phyloP scores from a whole-genome alignment of 495 filamentous ascomycete species.

The Delitschia confertaspora region DNA sequence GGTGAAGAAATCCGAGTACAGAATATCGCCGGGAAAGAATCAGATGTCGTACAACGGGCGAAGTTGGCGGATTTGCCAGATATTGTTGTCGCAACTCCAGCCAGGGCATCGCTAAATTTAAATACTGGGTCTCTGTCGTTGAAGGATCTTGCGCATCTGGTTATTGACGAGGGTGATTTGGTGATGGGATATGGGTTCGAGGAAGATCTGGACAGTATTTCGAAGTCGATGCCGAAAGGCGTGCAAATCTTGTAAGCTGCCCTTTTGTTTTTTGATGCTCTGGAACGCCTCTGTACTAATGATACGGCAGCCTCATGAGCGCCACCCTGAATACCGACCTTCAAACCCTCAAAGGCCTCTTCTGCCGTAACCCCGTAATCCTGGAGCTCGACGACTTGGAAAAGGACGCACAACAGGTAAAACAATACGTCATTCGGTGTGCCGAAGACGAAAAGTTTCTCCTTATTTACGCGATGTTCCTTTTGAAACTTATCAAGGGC shows the following conservation, averaged over 20 bases:
- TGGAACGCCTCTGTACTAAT: slow-evolving; percentile 3
- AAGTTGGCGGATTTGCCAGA: slow-evolving; percentile 83
- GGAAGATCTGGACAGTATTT: slow-evolving; percentile 70
- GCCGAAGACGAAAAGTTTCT: slow-evolving; percentile 97
- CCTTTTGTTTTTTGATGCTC: too few species aligned
- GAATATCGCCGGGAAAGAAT: slow-evolving; percentile 79
- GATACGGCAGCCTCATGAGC: slow-evolving; percentile 56
- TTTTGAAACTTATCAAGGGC: slow-evolving; percentile 86
- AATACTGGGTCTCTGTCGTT: slow-evolving; percentile 60
- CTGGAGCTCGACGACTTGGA: slow-evolving; percentile 70
- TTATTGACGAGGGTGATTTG: slow-evolving; percentile 92
- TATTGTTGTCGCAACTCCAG: slow-evolving; percentile 81
- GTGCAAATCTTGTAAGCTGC: slow-evolving; percentile 65
- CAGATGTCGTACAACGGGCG: slow-evolving; percentile 74
- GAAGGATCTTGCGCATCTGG: slow-evolving; percentile 62
- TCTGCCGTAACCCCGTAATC: slow-evolving; percentile 71
- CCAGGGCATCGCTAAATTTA: slow-evolving; percentile 61
- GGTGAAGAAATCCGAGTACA: slow-evolving; percentile 69
- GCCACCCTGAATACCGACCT: slow-evolving; percentile 84
- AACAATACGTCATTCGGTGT: slow-evolving; percentile 82
- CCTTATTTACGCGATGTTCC: slow-evolving; percentile 86
- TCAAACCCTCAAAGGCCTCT: slow-evolving; percentile 73
- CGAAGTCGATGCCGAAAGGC: slow-evolving; percentile 68
- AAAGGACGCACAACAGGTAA: slow-evolving; percentile 61
- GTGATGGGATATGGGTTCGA: slow-evolving; percentile 93